Evolutionary conservation across 768 basidiomycete species (phyloP).

Genomic region (Fistulinella prunicolor): DNA sequence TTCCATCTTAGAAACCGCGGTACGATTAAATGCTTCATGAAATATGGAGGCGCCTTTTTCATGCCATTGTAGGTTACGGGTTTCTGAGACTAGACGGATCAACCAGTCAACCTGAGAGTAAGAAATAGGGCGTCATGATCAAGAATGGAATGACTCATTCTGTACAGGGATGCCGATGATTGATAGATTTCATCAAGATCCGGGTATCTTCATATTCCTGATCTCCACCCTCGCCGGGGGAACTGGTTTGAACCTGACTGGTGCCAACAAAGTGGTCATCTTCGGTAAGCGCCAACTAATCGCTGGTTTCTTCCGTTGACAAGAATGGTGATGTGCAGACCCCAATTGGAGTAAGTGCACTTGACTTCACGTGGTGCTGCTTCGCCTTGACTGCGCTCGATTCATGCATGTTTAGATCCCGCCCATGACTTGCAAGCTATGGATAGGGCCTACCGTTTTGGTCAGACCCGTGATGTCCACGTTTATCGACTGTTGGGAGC

Average conservation of each 20-base stretch:
- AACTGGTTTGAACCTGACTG: constrained; percentile 85
- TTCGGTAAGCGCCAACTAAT: constrained; percentile 53
- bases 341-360: constrained; percentile 89
- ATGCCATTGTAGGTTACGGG: constrained; percentile 41
- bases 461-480: constrained; percentile 80
- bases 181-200: constrained; percentile 76
- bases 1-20: constrained; percentile 63
- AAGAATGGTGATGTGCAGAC: constrained; percentile 42
- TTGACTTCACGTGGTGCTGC: not conserved
- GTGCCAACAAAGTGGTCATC: constrained; percentile 92
- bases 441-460: constrained; percentile 84
- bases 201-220: constrained; percentile 73
- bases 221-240: constrained; percentile 93
- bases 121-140: constrained; percentile 23
- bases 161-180: constrained; percentile 78
- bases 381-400: not conserved
- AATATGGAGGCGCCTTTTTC: not conserved
- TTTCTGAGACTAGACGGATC: constrained; percentile 82
- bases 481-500: constrained; percentile 84
- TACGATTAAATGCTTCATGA: constrained; percentile 21
- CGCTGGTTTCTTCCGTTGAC: not conserved
- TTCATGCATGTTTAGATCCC: constrained; percentile 57
- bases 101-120: constrained; percentile 63
- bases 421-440: constrained; percentile 93
- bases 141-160: constrained; percentile 1